Base-by-base conservation (phyloP, 2,329 filamentous ascomycete species). In the Nigrospora osmanthi region DNA sequence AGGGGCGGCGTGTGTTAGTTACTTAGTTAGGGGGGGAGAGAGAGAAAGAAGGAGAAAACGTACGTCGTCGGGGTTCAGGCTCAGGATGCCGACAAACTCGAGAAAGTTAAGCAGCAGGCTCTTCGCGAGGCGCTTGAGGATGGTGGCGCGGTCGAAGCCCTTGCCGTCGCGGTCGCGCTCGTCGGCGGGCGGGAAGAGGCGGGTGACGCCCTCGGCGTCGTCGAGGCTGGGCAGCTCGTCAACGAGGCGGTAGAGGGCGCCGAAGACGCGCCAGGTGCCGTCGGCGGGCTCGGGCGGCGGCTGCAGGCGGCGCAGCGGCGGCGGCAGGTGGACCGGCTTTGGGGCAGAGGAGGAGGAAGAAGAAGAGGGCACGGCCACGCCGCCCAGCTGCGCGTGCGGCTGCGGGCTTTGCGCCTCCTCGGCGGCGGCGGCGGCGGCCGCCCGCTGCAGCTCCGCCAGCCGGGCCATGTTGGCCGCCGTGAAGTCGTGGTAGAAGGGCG, bases 401-500 rank as follows among this genome's bases (percentile, higher is more conserved):
- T 63, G 62, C 42, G 67, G 70, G 14, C 77, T 53, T 17, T 67
- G 62, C 6, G 68, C 63, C 44, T 76, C 65, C 4, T 79, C 80
- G 13, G 78, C 67, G 43, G 87, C 58, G 58, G 69, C 80, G 13
- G 78, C 67, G 43, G 87, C 58, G 58, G 69, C 61, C 1, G 66
- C 55, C 38, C 62, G 61, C 42, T 67, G 70, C 13, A 78, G 54
- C 17, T 67, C 62, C 6, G 68, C 63, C 44, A 76, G 65, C 4
- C 79, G 80, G 13, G 78, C 67, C 43, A 87, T 58, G 58, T 91
- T 94, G 28, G 85, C 80, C 3, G 80, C 64, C 0, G 88, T 95
- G 66, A 97, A 97, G 62, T 87, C 76, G 54, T 85, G 83, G 82
- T 87, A 97, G 68, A 96, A 95, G 1, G 85, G 83, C 23, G 93